Evolutionary conservation across 257 asterid species (phyloP).

Genomic region (Petrea volubilis): DNA sequence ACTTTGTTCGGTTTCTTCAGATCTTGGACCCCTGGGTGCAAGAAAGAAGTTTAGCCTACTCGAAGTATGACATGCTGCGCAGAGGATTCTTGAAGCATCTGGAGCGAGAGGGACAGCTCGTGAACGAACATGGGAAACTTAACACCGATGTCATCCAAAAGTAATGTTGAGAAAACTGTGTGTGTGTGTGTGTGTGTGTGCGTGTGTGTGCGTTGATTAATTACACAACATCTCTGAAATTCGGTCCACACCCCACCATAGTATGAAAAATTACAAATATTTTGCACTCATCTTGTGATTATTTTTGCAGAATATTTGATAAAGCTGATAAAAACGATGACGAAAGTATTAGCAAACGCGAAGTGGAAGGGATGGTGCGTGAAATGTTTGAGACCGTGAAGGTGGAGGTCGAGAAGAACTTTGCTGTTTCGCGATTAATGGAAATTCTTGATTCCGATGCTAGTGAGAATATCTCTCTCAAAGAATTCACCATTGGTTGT

Average conservation of each 20-base stretch:
- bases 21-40: conserved; percentile 61
- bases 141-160: conserved; percentile 32
- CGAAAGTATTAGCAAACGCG: conserved; percentile 27
- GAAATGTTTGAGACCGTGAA: conserved; percentile 37
- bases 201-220: no score
- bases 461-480: conserved; percentile 28
- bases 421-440: conserved; percentile 42
- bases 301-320: conserved; percentile 41
- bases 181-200: background rate
- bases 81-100: conserved; percentile 35
- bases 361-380: conserved; percentile 39
- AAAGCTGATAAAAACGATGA: conserved; percentile 39
- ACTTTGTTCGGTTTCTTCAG: conserved; percentile 29
- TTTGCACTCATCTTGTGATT: background rate
- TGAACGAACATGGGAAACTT: conserved; percentile 37
- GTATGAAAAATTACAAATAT: no score
- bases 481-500: conserved; percentile 48
- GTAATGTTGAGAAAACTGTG: conserved; percentile 14
- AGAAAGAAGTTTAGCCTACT: conserved; percentile 53
- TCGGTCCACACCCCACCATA: no score
- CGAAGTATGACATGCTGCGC: conserved; percentile 43
- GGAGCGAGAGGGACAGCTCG: conserved; percentile 36
- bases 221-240: no score
- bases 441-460: conserved; percentile 35
- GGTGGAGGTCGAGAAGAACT: conserved; percentile 27